A percentile compares a stretch with the other conserved stretches of the same genome.
These are phyloP conservation scores for Penicillium sp. DNA, from an alignment of 2,329 filamentous ascomycete species.

Conservation along the genomic window DNA sequence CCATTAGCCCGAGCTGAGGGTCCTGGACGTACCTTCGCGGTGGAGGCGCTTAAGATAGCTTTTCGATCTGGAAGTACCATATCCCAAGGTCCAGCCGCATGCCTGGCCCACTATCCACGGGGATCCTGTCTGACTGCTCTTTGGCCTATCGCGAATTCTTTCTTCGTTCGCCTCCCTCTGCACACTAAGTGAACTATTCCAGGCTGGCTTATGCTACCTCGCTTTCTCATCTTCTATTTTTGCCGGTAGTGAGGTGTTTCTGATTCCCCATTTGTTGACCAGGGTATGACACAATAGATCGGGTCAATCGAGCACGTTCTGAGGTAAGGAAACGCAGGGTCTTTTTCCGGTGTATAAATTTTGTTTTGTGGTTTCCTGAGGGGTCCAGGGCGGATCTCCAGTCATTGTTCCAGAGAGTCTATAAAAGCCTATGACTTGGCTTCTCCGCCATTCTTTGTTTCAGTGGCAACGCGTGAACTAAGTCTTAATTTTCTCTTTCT, in stretches of 20 bases:
- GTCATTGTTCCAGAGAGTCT: constrained; percentile 20
- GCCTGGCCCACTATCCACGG: constrained; percentile 25
- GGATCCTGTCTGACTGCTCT: constrained; percentile 23
- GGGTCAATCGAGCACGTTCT: constrained; percentile 16
- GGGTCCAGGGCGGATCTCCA: constrained; percentile 11
- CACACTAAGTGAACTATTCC: constrained; percentile 17
- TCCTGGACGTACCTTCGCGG: constrained; percentile 9
- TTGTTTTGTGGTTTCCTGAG: constrained; percentile 11
- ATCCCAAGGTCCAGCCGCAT: constrained; percentile 25
- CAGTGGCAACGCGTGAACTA: background rate
- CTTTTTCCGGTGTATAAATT: constrained; percentile 26
- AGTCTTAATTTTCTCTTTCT: background rate
- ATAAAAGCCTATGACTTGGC: constrained; percentile 13
- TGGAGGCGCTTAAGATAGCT: constrained; percentile 16
- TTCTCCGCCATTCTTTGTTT: constrained; percentile 15
- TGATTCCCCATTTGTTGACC: constrained; percentile 18
- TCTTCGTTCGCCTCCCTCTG: constrained; percentile 13
- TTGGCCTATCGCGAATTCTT: constrained; percentile 20
- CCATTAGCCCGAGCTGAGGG: constrained; percentile 14
- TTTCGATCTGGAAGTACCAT: constrained; percentile 12
- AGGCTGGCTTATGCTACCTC: constrained; percentile 22
- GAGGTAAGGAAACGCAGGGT: constrained; percentile 20
- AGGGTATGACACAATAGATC: constrained; percentile 18
- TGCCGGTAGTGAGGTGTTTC: constrained; percentile 18
- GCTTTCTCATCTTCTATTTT: constrained; percentile 23